These are phyloP conservation scores for Wolfiporia cocos DNA, from an alignment of 1,284 basidiomycete species.

Conservation along the genomic window DNA sequence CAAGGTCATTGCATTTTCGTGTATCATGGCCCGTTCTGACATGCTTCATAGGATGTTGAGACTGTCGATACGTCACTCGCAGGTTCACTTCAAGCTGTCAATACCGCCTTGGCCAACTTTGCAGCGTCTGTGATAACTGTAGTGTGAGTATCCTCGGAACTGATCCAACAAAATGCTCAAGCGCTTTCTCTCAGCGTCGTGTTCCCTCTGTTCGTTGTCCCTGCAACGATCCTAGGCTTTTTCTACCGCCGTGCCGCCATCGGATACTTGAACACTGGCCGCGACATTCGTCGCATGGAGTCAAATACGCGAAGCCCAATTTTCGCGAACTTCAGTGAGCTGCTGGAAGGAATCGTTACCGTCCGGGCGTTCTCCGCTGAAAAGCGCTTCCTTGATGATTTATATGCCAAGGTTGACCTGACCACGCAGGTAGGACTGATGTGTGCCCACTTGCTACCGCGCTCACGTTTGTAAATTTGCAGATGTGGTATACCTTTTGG, in stretches of 20 bases:
- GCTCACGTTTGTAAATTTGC: no score
- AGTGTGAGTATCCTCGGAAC: conserved; percentile 32
- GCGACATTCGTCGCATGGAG: conserved; percentile 78
- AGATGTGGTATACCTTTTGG: conserved; percentile 78
- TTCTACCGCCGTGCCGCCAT: conserved; percentile 59
- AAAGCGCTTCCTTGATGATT: conserved; percentile 65
- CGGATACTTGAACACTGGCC: conserved; percentile 72
- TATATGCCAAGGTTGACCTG: conserved; percentile 61
- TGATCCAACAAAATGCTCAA: conserved; percentile 6
- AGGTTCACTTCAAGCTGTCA: conserved; percentile 64
- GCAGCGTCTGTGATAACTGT: conserved; percentile 62
- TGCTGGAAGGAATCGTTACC: conserved; percentile 77
- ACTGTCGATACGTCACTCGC: conserved; percentile 73
- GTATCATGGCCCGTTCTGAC: neutral
- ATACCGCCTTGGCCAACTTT: conserved; percentile 68
- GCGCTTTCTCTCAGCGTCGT: conserved; percentile 37
- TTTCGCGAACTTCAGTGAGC: conserved; percentile 75
- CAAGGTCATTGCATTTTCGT: conserved; percentile 33
- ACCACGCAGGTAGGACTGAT: conserved; percentile 49
- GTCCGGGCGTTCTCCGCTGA: conserved; percentile 89
- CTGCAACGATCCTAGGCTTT: conserved; percentile 60
- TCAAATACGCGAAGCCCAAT: conserved; percentile 68
- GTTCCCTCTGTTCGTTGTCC: conserved; percentile 70
- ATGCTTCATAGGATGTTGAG: conserved; percentile 57
- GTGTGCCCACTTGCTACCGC: no score